These are phyloP conservation scores for Ehretia macrophylla DNA, from an alignment of 257 asterid species.

Conservation along the genomic window DNA sequence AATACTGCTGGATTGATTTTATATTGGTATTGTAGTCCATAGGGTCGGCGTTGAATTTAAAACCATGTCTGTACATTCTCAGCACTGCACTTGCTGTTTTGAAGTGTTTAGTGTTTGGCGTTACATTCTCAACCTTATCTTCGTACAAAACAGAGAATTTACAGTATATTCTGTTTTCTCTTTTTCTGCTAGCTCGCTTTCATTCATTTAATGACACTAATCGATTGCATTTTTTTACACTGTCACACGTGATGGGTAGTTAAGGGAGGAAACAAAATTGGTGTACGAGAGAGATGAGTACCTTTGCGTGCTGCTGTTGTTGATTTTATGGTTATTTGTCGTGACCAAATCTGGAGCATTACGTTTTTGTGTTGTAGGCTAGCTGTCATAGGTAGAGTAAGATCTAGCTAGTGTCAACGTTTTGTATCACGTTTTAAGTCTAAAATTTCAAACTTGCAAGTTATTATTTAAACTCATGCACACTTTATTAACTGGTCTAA, in stretches of 20 bases:
- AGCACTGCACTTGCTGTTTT: slow-evolving; percentile 26
- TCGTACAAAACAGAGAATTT: slow-evolving; percentile 9
- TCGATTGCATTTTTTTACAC: not conserved
- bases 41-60: too few species aligned
- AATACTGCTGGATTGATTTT: too few species aligned
- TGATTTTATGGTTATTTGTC: slow-evolving; percentile 1
- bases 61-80: slow-evolving; percentile 21
- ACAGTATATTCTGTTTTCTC: slow-evolving; percentile 9
- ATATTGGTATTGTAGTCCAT: too few species aligned
- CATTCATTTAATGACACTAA: slow-evolving; percentile 13
- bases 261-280: not conserved
- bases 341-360: slow-evolving; percentile 1
- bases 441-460: too few species aligned
- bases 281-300: slow-evolving; percentile 8
- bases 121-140: slow-evolving; percentile 19
- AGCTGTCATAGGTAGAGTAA: too few species aligned
- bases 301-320: slow-evolving; percentile 21
- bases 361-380: slow-evolving; percentile 1
- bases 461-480: too few species aligned
- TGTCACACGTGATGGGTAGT: slow-evolving; percentile 23
- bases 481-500: too few species aligned
- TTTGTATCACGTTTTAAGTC: too few species aligned
- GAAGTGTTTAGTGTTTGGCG: slow-evolving; percentile 10
- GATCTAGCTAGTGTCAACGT: too few species aligned
- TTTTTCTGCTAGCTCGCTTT: too few species aligned